Evolutionary conservation across 345 rosid species (phyloP).

Genomic region (Acer saccharum): DNA sequence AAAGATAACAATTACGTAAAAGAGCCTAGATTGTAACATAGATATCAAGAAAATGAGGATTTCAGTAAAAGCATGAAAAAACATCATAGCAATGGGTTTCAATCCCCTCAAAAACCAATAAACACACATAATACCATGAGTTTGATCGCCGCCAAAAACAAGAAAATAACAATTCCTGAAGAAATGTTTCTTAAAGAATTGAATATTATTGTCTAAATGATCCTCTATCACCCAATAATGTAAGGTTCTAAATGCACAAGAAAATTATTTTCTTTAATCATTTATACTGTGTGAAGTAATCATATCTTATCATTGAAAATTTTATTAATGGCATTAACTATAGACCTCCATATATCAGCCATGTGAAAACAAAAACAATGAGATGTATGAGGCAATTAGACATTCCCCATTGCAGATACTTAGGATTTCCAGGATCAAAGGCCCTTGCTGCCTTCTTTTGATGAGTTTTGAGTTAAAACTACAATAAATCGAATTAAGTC

Average conservation of each 20-base stretch:
- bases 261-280: too few species aligned
- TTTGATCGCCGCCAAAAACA: background rate
- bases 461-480: background rate
- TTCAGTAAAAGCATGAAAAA: background rate
- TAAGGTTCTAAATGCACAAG: too few species aligned
- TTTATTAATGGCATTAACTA: background rate
- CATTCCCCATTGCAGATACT: background rate
- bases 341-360: background rate
- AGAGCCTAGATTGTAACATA: background rate
- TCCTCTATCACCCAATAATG: too few species aligned
- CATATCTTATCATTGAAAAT: too few species aligned
- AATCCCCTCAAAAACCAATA: background rate
- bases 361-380: background rate
- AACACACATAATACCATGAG: background rate
- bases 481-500: background rate
- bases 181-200: background rate
- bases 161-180: background rate
- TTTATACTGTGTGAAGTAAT: too few species aligned
- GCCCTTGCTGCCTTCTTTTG: too few species aligned
- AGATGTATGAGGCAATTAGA: background rate
- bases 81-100: background rate
- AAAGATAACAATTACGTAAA: constrained; percentile 3
- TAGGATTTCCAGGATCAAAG: background rate
- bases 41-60: constrained; percentile 3
- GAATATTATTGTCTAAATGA: too few species aligned